Evolutionary conservation across 2,329 filamentous ascomycete genomes (phyloP).

Genomic region (Aspergillus viridinutans): DNA sequence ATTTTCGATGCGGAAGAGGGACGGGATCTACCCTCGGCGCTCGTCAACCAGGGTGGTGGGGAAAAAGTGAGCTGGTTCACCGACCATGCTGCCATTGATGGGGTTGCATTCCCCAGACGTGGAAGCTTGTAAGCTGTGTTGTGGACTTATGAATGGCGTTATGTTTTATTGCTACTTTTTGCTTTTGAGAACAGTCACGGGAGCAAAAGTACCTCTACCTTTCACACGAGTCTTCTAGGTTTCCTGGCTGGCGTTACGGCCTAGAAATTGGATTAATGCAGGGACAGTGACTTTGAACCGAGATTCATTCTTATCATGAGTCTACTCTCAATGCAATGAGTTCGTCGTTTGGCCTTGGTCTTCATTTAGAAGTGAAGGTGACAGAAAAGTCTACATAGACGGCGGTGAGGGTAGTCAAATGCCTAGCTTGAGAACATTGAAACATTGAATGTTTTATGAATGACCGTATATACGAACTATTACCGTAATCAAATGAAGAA

Average conservation of each 20-base stretch:
- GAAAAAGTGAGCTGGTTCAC: constrained; percentile 96
- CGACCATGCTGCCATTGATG: constrained; percentile 78
- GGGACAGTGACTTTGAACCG: neutral
- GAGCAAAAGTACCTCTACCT: neutral
- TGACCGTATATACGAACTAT: neutral
- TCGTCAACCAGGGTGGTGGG: constrained; percentile 79
- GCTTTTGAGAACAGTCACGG: neutral
- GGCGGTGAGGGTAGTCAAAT: neutral
- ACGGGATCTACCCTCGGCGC: constrained; percentile 70
- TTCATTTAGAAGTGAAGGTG: neutral
- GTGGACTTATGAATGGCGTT: neutral
- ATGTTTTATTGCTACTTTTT: neutral
- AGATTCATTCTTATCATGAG: neutral
- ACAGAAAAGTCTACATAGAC: neutral
- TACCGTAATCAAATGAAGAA: neutral
- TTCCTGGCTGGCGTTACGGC: neutral
- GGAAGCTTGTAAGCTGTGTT: constrained; percentile 52
- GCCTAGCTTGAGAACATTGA: neutral
- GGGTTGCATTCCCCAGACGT: constrained; percentile 74
- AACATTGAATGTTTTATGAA: neutral
- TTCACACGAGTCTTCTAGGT: neutral
- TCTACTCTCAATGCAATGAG: neutral
- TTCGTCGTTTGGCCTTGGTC: neutral
- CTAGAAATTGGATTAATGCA: neutral
- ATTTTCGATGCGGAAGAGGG: constrained; percentile 81